Conservation (phyloP, 2,329 filamentous ascomycete species). For the Phaeomoniella chlamydospora region DNA sequence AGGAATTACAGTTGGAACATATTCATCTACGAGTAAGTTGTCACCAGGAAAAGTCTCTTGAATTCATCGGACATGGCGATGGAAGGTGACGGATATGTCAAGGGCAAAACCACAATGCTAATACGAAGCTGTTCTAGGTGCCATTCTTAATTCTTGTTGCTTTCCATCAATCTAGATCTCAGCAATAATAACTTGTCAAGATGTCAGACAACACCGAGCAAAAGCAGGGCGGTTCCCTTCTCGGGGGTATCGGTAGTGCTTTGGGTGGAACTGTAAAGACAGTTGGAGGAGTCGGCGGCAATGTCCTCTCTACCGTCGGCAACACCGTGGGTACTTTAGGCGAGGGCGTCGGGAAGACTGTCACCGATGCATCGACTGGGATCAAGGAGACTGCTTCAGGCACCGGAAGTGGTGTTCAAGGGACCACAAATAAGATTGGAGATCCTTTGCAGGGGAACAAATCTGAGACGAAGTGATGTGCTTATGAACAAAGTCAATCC, state of each 20-base stretch:
- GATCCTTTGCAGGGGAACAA: neutral
- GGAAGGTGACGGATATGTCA: too few relatives aligned
- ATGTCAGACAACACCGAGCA: slow-evolving; percentile 1
- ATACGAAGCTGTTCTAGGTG: too few relatives aligned
- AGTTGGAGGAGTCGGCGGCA: slow-evolving; percentile 1
- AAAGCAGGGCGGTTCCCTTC: neutral
- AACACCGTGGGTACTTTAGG: slow-evolving; percentile 3
- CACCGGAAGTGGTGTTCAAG: neutral
- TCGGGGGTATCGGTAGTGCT: slow-evolving; percentile 3
- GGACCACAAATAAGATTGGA: neutral
- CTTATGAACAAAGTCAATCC: neutral
- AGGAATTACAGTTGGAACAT: too few relatives aligned
- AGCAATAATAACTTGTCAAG: too few relatives aligned
- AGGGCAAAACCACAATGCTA: too few relatives aligned
- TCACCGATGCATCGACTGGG: slow-evolving; percentile 1
- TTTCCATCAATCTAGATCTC: too few relatives aligned
- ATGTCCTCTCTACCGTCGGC: slow-evolving; percentile 1
- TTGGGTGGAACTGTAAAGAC: slow-evolving; percentile 1
- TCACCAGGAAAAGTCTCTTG: too few relatives aligned
- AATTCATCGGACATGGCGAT: too few relatives aligned
- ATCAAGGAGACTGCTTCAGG: neutral
- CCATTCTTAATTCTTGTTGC: too few relatives aligned
- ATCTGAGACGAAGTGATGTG: neutral
- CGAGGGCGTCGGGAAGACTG: slow-evolving; percentile 4
- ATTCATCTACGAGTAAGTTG: too few relatives aligned